phyloP scores from a whole-genome alignment of 208 protist species.

The Leishmania tropica region DNA sequence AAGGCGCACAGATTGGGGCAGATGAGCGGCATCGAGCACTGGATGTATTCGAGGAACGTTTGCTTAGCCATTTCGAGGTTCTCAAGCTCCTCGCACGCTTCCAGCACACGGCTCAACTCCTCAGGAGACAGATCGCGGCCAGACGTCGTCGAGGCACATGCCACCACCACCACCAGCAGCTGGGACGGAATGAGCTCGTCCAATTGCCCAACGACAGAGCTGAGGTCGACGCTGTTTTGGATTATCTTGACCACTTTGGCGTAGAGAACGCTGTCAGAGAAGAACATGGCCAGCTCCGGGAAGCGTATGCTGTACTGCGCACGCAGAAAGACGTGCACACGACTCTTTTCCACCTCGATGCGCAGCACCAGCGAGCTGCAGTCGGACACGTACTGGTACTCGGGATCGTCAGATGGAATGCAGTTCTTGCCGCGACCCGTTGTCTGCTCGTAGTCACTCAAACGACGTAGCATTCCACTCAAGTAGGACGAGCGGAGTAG shows the following conservation, averaged over 20 bases:
- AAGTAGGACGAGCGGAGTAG: constrained; percentile 81
- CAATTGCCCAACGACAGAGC: constrained; percentile 62
- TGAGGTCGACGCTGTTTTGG: constrained; percentile 84
- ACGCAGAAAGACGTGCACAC: constrained; percentile 84
- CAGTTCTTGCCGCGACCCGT: constrained; percentile 67
- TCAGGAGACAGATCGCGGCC: constrained; percentile 64
- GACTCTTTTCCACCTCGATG: constrained; percentile 90
- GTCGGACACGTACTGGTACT: constrained; percentile 92
- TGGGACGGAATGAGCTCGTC: constrained; percentile 87
- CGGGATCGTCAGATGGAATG: constrained; percentile 80
- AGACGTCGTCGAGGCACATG: constrained; percentile 86
- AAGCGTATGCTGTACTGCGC: constrained; percentile 90
- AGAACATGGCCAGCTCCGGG: constrained; percentile 90
- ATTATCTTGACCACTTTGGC: constrained; percentile 84
- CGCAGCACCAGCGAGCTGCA: constrained; percentile 83
- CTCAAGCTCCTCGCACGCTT: constrained; percentile 91
- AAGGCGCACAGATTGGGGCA: constrained; percentile 93
- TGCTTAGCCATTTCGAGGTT: constrained; percentile 92
- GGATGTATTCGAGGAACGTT: constrained; percentile 93
- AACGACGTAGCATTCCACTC: constrained; percentile 66
- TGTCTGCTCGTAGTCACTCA: constrained; percentile 77
- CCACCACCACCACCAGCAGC: constrained; percentile 83
- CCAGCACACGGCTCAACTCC: constrained; percentile 66
- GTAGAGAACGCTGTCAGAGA: constrained; percentile 87
- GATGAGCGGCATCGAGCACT: constrained; percentile 91